Evolutionary conservation across 768 basidiomycete species (phyloP), one percentile per base, ranked within the genome.

Genomic region (Tricholoma bakamatsutake): DNA sequence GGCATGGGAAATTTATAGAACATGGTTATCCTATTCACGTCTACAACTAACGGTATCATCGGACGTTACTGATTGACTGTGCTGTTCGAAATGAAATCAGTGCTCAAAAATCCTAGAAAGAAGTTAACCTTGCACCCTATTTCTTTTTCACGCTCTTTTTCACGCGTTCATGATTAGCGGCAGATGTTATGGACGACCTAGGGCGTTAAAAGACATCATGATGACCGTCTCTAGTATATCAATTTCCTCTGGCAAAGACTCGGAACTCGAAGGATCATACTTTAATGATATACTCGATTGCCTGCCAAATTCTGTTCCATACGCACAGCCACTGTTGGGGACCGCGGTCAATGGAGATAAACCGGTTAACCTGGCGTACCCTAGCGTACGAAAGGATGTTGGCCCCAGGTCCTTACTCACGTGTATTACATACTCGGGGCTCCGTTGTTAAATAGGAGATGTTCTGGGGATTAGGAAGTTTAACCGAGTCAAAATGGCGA

Each of bases 1-100:
- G 90, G 90, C n/a, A 89, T 90, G 86, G 90, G 33, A 75, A 72
- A 52, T 78, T 78, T 62, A 80, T 90, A 50, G 89, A 93, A 67
- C 86, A 88, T 64, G 81, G 82, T 55, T 59, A 77, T 78, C 40
- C 49, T 11, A 33, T 34, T 45, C 49, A 17, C 28, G 37, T 47
- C 11, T 50, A 35, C 18, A n/a, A n/a, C 33, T 50, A 42, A 5
- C 12, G 79, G 76, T 79, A 79, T 61, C 74, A 82, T 61, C 74
- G 79, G 24, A 75, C 76, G 4, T 68, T 80, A 49, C 64, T 76
- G 3, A 81, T 82, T 62, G 82, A 83, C 60, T 30, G 15, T 31
- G n/a, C 12, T 37, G 5, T 53, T 21, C 17, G 8, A 21, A 17
- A n/a, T 33, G 2, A 5, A 13, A n/a, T 43, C 40, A 12, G 17